Percentiles rank a stretch among this genome's conserved stretches.
These are phyloP conservation scores for Phytophthora quininea DNA, from an alignment of 352 stramenopile species.

Conservation along the genomic window DNA sequence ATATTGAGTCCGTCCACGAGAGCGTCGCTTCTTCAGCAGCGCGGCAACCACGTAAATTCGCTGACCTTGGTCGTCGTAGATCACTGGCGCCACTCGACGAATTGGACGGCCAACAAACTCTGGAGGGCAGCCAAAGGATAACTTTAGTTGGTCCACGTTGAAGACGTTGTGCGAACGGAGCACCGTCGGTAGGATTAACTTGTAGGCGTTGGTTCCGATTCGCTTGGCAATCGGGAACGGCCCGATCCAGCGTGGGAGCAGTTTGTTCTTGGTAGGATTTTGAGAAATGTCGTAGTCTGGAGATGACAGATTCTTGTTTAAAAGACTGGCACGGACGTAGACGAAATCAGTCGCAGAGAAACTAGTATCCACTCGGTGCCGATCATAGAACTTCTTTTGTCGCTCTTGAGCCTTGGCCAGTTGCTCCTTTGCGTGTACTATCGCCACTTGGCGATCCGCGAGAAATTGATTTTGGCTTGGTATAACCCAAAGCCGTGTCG, in stretches of 20 bases:
- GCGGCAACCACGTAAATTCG: not conserved
- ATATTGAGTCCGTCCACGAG: not conserved
- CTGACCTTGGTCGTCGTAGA: not conserved
- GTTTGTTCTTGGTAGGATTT: conserved; percentile 2
- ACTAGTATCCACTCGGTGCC: not conserved
- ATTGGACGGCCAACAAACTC: conserved; percentile 1
- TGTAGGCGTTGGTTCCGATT: not conserved
- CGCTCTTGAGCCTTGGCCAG: not conserved
- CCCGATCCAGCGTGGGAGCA: not conserved
- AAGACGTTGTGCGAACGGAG: not conserved
- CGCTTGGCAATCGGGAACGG: not conserved
- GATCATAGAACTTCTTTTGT: conserved; percentile 1
- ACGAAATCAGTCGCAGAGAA: conserved; percentile 1
- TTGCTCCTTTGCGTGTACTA: not conserved
- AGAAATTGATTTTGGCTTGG: not conserved
- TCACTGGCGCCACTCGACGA: not conserved
- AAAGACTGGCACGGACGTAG: not conserved
- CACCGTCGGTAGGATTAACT: not conserved
- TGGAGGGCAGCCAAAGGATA: not conserved
- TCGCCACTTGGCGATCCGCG: not conserved
- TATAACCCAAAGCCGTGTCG: not conserved
- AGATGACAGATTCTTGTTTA: not conserved
- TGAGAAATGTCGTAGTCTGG: not conserved
- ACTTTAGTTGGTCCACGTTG: conserved; percentile 8
- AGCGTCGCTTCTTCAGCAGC: not conserved